Evolutionary conservation across 2,329 filamentous ascomycete genomes (phyloP), one percentile per base, ranked within the genome.

Genomic region (Teratosphaeria pseudoeucalypti): DNA sequence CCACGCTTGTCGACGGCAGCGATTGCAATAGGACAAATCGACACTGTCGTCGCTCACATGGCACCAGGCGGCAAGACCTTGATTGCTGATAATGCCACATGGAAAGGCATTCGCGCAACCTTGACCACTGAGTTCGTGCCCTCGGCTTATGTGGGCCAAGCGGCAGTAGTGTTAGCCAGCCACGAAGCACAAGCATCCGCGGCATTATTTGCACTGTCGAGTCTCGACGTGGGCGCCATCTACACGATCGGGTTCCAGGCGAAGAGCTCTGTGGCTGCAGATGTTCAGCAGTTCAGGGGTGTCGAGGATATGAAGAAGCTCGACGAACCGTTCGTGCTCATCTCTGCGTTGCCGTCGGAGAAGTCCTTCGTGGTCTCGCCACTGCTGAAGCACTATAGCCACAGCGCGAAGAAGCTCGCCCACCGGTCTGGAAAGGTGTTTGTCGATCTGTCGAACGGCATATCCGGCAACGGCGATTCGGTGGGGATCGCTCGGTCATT

Each of bases 41-140:
- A 95, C 70, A 94, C 89, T 0, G 89, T 95, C 54, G 81, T 91
- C 27, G 85, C 88, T 27, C 82, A 81, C 57, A 69, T 72, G 4
- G 77, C 79, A 12, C 78, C 74, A 3, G 73, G 75, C 1, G 75
- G 79, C 11, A 80, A 78, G 57, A 79, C 80, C 5, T 82, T 92
- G 49, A 77, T 92, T 16, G 87, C 90, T 54, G 89, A 94, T 67
- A 95, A 95, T 65, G 87, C 89, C 11, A 85, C 85, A 14, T 94
- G 90, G 89, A 90, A 90, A 72, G 90, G 89, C 1, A 92, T 95
- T 60, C 80, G 90, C 55, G 87, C 88, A 57, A 91, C 89, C 0
- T 77, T 95, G 60, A 94, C 87, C 3, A 82, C 88, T 26, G 89
- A 95, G 67, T 85, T 92, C 65, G 88, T 91, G 0, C 89, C 90